Evolutionary conservation across 2,329 filamentous ascomycete genomes (phyloP).

Genomic region (Gliomastix tumulicola): DNA sequence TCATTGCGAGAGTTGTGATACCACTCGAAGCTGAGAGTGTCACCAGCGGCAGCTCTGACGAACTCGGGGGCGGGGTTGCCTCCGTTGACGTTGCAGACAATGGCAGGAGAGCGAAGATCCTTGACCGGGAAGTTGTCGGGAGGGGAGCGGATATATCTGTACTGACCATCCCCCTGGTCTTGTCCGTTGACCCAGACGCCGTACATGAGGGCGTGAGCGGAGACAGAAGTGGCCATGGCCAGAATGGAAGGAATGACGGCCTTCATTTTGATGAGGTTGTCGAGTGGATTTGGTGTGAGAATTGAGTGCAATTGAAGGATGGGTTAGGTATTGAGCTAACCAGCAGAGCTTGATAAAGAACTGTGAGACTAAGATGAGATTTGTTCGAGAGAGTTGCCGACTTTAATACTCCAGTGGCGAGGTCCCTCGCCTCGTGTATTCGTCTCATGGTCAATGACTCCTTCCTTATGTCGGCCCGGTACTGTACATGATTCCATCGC

Average conservation of each 20-base stretch:
- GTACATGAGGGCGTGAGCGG: slow-evolving; percentile 39
- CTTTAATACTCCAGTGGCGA: no score
- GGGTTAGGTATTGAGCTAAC: no score
- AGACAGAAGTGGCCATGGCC: slow-evolving; percentile 27
- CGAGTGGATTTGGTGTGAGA: slow-evolving; percentile 1
- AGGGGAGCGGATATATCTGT: slow-evolving; percentile 35
- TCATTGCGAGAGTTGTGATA: slow-evolving; percentile 40
- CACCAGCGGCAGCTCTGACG: slow-evolving; percentile 36
- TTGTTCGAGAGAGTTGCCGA: no score
- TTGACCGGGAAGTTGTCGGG: slow-evolving; percentile 34
- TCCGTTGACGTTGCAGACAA: slow-evolving; percentile 38
- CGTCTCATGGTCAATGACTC: no score
- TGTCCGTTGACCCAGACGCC: slow-evolving; percentile 38
- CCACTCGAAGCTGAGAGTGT: slow-evolving; percentile 41
- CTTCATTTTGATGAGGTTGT: slow-evolving; percentile 23
- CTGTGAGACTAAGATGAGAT: no score
- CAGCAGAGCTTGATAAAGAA: no score
- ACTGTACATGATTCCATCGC: no score
- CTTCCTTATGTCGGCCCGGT: no score
- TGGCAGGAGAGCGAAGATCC: slow-evolving; percentile 31
- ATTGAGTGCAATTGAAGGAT: slow-evolving; percentile 7
- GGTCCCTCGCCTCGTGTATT: no score
- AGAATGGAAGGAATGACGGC: slow-evolving; percentile 21
- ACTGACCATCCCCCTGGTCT: slow-evolving; percentile 32
- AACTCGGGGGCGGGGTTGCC: slow-evolving; percentile 26